These are phyloP conservation scores for Podospora pseudocomata DNA, from an alignment of 495 filamentous ascomycete genomes.

Conservation along the genomic window DNA sequence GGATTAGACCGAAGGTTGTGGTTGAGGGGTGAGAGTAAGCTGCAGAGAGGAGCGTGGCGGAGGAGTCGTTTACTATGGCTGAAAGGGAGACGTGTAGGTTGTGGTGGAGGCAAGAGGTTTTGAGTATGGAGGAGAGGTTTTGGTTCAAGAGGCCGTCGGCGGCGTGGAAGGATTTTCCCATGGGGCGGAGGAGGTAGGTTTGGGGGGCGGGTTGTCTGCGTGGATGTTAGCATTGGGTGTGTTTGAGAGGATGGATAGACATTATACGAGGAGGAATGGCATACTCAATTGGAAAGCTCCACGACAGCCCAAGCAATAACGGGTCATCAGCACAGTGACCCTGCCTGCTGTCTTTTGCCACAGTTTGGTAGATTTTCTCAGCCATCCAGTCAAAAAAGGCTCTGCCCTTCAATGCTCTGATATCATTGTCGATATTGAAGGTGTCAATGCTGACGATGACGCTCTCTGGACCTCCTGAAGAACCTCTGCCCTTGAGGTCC, in stretches of 20 bases:
- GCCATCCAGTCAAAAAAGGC: constrained; percentile 81
- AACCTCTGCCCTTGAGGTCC: constrained; percentile 52
- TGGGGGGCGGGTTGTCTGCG: constrained; percentile 70
- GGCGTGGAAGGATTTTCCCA: constrained; percentile 78
- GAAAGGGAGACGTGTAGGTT: constrained; percentile 59
- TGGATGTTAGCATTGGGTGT: background rate
- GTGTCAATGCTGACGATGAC: constrained; percentile 45
- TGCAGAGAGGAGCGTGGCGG: constrained; percentile 73
- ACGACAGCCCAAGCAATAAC: constrained; percentile 67
- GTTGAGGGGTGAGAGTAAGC: constrained; percentile 69
- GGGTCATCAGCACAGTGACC: constrained; percentile 31
- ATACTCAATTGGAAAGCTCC: constrained; percentile 86
- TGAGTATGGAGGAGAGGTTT: constrained; percentile 51
- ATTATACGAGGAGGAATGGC: constrained; percentile 20
- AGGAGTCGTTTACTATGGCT: constrained; percentile 82
- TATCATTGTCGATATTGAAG: constrained; percentile 48
- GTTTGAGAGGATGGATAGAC: constrained; percentile 1
- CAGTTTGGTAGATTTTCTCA: constrained; percentile 60
- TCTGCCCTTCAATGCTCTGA: constrained; percentile 45
- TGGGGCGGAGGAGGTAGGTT: constrained; percentile 70
- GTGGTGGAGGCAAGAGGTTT: constrained; percentile 42
- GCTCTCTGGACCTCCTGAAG: constrained; percentile 24
- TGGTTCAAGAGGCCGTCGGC: constrained; percentile 48
- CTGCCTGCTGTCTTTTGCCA: constrained; percentile 36
- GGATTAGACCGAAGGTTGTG: constrained; percentile 55